Base-by-base conservation (phyloP, 1,139 yeast species). In the Citeromyces hawaiiensis region DNA sequence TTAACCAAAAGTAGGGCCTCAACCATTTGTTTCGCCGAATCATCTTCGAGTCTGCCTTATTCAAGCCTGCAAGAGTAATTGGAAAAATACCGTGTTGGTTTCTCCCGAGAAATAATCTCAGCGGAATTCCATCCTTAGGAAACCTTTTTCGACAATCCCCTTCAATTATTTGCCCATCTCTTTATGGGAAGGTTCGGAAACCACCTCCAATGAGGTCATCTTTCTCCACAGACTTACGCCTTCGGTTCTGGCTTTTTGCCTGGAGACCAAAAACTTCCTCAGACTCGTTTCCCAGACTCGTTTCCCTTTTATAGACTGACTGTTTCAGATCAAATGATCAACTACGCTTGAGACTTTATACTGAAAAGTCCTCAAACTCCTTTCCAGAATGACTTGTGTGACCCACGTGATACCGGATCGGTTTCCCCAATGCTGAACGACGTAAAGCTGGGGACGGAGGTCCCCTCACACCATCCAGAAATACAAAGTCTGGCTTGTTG, bases 71-170 rank as follows among this genome's bases (percentile, higher is more conserved):
- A 46, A 86, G 61, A 39, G 81, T 57, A 21, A 79, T 68, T 8
- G 82, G 76, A 18, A 78, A 63, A 17, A 72, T 66, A 8, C 65
- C 62, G 39, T 73, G 76, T 40, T 59, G 61, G 18, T 51, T 51
- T 38, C 62, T 60, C 41, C 66, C 54, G 39, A 68, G 53, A 43
- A 80, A 47, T 39, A 82, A 53, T 44, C 94, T 65, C 36, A 73
- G 71, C 41, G 79, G 60, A 32, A 83, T 57, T 41, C 94, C 63
- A 57, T 86, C 95, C 39, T 94, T 95, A 47, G 80, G 43, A 83
- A 68, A 17, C 81, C 93, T 50, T 72, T 75, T 57, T 85, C 94
- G 27, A 85, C 77, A 43, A 85, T 69, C 17, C 81, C 67, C 14
- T 68, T 63, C 44, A 75, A 58, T 30, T 79, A 74, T 21, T 57